phyloP scores from a whole-genome alignment of 1,139 yeast genomes.

The Saccharomycopsis phalli region DNA sequence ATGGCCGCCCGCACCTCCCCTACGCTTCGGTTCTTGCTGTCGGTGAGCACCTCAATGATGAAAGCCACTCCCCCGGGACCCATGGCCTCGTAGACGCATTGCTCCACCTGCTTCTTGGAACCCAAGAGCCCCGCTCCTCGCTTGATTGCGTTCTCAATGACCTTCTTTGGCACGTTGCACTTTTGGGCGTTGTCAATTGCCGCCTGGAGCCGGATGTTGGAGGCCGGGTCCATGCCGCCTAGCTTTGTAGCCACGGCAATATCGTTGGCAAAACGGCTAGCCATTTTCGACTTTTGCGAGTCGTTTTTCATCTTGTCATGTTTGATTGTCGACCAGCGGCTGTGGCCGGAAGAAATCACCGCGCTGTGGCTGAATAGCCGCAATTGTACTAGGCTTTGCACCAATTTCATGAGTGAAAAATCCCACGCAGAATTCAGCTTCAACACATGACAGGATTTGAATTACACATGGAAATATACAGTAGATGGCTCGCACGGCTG shows the following conservation, averaged over 20 bases:
- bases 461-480: neutral
- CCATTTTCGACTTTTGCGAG: constrained; percentile 60
- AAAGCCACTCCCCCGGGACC: constrained; percentile 91
- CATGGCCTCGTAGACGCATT: constrained; percentile 68
- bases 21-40: constrained; percentile 77
- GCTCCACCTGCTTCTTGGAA: constrained; percentile 31
- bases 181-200: constrained; percentile 73
- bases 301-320: constrained; percentile 94
- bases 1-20: constrained; percentile 69
- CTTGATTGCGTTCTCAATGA: constrained; percentile 77
- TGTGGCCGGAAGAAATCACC: constrained; percentile 56
- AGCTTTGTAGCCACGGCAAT: constrained; percentile 66
- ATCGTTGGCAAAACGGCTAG: constrained; percentile 63
- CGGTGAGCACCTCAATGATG: constrained; percentile 78
- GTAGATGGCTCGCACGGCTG: too few species aligned
- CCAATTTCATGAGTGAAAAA: too few species aligned
- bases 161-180: constrained; percentile 72
- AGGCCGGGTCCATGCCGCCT: constrained; percentile 52
- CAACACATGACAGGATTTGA: neutral
- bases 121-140: constrained; percentile 64
- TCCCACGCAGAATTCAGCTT: neutral
- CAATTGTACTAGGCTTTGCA: neutral
- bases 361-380: neutral
- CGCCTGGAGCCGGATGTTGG: constrained; percentile 63
- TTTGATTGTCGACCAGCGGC: constrained; percentile 91